Evolutionary conservation across 148 eudicot genomes (phyloP).

Genomic region (Spergularia bocconei): DNA sequence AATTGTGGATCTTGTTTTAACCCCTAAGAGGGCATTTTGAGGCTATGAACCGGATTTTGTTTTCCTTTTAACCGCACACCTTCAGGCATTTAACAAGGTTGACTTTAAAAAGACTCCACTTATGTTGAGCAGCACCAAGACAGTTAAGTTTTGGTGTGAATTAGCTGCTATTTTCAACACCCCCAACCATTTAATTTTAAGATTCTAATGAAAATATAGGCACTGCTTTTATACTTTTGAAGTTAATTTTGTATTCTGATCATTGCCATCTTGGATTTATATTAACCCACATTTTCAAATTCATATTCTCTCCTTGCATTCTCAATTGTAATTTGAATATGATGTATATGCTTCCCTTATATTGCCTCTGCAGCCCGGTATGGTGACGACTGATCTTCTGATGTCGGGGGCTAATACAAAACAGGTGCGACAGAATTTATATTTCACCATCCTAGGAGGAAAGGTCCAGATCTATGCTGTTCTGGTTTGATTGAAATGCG

Average conservation of each 20-base stretch:
- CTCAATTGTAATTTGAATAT: no score
- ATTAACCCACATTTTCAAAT: not conserved
- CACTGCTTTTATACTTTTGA: not conserved
- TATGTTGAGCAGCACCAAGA: no score
- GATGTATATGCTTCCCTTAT: not conserved
- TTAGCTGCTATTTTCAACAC: not conserved
- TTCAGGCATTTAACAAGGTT: no score
- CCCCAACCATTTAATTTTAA: not conserved
- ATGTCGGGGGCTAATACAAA: slow-evolving; percentile 96
- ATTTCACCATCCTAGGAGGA: not conserved
- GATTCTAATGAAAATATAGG: not conserved
- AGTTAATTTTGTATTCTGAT: not conserved
- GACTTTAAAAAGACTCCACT: no score
- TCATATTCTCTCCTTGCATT: no score
- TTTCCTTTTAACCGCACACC: no score
- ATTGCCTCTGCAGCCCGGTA: slow-evolving; percentile 71
- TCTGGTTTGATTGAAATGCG: no score
- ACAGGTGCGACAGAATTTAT: slow-evolving; percentile 46
- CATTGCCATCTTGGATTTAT: not conserved
- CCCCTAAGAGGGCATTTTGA: no score
- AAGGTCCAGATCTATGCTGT: not conserved
- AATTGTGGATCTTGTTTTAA: no score
- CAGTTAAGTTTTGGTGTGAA: no score
- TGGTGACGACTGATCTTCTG: slow-evolving; percentile 96
- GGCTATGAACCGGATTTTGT: no score